phyloP scores from a whole-genome alignment of 2,329 filamentous ascomycete species.

The Bretziella fagacearum region DNA sequence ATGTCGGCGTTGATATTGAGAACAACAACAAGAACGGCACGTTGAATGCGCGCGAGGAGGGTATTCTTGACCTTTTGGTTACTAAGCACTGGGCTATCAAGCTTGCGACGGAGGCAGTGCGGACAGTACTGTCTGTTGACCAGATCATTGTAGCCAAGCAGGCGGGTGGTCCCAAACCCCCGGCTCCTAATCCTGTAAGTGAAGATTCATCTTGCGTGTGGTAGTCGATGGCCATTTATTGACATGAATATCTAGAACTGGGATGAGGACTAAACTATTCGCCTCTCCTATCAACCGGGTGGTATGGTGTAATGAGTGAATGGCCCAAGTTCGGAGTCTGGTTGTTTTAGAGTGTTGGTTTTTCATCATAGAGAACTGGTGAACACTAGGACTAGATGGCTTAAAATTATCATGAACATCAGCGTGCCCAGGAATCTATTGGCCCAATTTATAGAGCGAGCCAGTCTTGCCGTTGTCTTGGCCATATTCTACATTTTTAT shows the following conservation, averaged over 20 bases:
- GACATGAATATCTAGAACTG: slow-evolving; percentile 33
- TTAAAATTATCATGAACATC: slow-evolving; percentile 11
- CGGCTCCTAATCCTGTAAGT: slow-evolving; percentile 66
- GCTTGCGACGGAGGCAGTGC: slow-evolving; percentile 82
- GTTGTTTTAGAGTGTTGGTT: background rate
- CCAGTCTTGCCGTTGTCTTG: slow-evolving; percentile 3
- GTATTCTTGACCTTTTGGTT: slow-evolving; percentile 81
- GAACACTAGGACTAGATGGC: slow-evolving; percentile 9
- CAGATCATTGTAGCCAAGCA: slow-evolving; percentile 98
- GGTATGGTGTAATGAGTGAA: slow-evolving; percentile 16
- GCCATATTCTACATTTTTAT: slow-evolving; percentile 11
- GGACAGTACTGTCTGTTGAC: slow-evolving; percentile 89
- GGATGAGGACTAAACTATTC: slow-evolving; percentile 39
- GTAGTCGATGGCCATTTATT: slow-evolving; percentile 16
- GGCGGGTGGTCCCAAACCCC: slow-evolving; percentile 92
- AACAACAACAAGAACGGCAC: slow-evolving; percentile 66
- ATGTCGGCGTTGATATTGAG: slow-evolving; percentile 88
- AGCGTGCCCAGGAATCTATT: slow-evolving; percentile 6
- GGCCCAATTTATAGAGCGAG: slow-evolving; percentile 4
- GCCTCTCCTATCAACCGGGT: slow-evolving; percentile 6
- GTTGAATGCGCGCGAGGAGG: slow-evolving; percentile 70
- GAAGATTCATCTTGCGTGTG: background rate
- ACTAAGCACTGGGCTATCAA: slow-evolving; percentile 96
- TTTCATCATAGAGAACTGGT: slow-evolving; percentile 1
- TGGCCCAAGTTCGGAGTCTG: slow-evolving; percentile 5